A percentile compares a stretch with the other conserved stretches of the same genome.
phyloP scores from a whole-genome alignment of 1,284 basidiomycete genomes.

The Ganoderma lingzhi region DNA sequence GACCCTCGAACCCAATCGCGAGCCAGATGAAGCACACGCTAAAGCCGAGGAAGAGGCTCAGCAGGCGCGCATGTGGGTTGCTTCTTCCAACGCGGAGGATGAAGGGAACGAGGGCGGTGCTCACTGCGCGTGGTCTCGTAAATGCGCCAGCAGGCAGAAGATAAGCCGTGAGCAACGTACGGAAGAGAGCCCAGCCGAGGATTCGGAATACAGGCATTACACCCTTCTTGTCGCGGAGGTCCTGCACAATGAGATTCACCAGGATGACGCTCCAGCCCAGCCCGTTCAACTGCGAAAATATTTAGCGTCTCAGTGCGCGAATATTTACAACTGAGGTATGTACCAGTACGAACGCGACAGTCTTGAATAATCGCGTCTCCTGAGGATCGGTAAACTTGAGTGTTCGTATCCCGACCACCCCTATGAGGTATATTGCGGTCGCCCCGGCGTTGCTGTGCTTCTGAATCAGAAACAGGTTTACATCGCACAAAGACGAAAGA shows the following conservation, averaged over 20 bases:
- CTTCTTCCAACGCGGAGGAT: slow-evolving; percentile 43
- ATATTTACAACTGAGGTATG: neutral
- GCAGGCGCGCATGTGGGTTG: slow-evolving; percentile 57
- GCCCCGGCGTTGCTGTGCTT: slow-evolving; percentile 15
- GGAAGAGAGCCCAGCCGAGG: slow-evolving; percentile 71
- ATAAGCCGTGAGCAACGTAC: slow-evolving; percentile 48
- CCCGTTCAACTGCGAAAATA: slow-evolving; percentile 17
- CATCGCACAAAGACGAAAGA: neutral
- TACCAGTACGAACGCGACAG: slow-evolving; percentile 15
- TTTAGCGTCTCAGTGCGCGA: neutral
- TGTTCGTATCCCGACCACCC: slow-evolving; percentile 9
- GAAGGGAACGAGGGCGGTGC: slow-evolving; percentile 61
- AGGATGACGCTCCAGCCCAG: slow-evolving; percentile 28
- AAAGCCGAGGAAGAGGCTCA: slow-evolving; percentile 76
- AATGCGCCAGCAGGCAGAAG: slow-evolving; percentile 16
- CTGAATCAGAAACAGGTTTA: neutral
- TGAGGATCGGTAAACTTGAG: slow-evolving; percentile 13
- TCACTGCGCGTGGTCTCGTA: slow-evolving; percentile 41
- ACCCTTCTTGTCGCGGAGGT: slow-evolving; percentile 28
- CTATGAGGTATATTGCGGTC: slow-evolving; percentile 22
- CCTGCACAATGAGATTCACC: slow-evolving; percentile 23
- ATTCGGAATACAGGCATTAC: slow-evolving; percentile 23
- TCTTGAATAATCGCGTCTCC: slow-evolving; percentile 18
- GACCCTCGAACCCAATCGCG: slow-evolving; percentile 84
- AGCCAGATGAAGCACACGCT: slow-evolving; percentile 83